Evolutionary conservation across 495 filamentous ascomycete species (phyloP).

Genomic region (Podospora tetraspora): DNA sequence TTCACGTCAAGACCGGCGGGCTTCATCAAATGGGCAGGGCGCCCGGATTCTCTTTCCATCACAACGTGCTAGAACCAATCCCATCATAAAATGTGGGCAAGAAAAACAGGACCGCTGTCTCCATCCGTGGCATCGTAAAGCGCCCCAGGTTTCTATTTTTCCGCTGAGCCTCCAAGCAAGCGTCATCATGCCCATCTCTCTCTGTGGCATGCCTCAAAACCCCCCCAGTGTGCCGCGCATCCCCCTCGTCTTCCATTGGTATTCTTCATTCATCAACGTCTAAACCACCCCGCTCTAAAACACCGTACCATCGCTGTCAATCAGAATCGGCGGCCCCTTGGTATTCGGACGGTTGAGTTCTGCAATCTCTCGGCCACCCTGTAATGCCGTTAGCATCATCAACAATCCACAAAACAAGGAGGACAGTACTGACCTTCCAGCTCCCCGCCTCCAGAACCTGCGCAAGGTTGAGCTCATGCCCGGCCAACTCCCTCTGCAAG

Average conservation of each 20-base stretch:
- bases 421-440: constrained; percentile 69
- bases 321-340: constrained; percentile 94
- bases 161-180: background rate
- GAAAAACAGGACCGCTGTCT: background rate
- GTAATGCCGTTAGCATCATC: constrained; percentile 3
- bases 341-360: constrained; percentile 95
- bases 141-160: background rate
- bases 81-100: background rate
- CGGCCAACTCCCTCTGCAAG: constrained; percentile 45
- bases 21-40: background rate
- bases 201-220: background rate
- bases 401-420: constrained; percentile 2
- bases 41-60: background rate
- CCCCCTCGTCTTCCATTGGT: background rate
- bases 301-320: constrained; percentile 91
- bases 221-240: background rate
- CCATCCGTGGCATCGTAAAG: background rate
- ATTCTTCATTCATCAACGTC: background rate
- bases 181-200: background rate
- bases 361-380: constrained; percentile 95
- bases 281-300: constrained; percentile 51
- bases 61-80: background rate
- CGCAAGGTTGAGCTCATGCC: constrained; percentile 59
- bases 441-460: constrained; percentile 87
- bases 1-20: background rate